Evolutionary conservation across 345 rosid genomes (phyloP), one percentile per base, ranked within the genome.

Genomic region (Populus nigra): DNA sequence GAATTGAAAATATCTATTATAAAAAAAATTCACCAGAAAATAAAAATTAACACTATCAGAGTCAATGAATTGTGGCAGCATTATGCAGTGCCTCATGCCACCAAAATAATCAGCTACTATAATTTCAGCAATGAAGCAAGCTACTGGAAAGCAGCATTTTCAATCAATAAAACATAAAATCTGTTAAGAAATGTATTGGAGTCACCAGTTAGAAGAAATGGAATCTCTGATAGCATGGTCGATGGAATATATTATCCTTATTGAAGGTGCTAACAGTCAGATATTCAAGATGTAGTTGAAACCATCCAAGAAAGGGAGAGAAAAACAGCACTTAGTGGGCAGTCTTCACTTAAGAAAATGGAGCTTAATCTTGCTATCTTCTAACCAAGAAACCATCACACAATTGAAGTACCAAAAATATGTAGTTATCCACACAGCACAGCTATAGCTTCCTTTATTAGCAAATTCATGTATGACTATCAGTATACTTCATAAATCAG

Each of bases 1-100:
- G 89, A 85, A 82, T 83, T 84, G 88, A 84, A 84, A 87, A 87
- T 85, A 88, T 86, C 91, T 89, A 91, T 76, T 85, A 82, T 79
- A 49, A 72, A 47, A 66, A 72, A 81, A 71, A 62, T 75, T 79
- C 77, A 79, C 80, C 76, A 81, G 27, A 81, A 71, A 81, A 50
- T 50, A 55, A 41, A 78, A 53, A 72, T 78, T 74, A 78, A 75
- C 39, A 69, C 73, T 29, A 78, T 74, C 49, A 70, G 49, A 74
- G 57, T 66, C 65, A 69, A 71, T 43, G 39, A 66, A 74, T 62
- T 62, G 74, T 41, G 41, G 49, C 61, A 72, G 71, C 63, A 77
- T 73, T 45, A 73, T 61, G 29, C 23, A 78, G 49, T 43, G 74
- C 80, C 75, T 62, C 29, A 35, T 33, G 18, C n/a, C 31, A 25